Conservation (phyloP, 2,329 filamentous ascomycete species). For the Pseudocercospora crystallina region DNA sequence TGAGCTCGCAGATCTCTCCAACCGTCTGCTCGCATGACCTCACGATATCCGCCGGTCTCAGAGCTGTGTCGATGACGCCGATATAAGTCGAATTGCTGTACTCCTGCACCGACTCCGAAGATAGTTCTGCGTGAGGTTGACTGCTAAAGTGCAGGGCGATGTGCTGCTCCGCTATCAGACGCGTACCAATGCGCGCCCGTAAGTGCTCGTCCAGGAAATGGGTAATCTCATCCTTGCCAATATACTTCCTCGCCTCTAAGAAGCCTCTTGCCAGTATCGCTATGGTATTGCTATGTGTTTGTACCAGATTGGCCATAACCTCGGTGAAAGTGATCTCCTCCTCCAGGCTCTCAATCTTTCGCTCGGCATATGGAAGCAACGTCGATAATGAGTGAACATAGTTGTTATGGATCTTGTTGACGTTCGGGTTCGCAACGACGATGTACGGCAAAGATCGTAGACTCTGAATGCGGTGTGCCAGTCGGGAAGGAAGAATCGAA, state of each 20-base stretch:
- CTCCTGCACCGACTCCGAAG: constrained; percentile 37
- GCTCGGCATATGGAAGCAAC: constrained; percentile 77
- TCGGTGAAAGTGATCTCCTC: constrained; percentile 91
- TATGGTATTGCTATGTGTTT: constrained; percentile 92
- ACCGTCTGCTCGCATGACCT: constrained; percentile 86
- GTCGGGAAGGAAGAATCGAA: constrained; percentile 82
- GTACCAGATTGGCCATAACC: constrained; percentile 90
- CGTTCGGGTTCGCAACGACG: constrained; percentile 95
- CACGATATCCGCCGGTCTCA: constrained; percentile 78
- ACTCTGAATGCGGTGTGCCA: constrained; percentile 91
- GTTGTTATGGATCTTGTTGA: constrained; percentile 91
- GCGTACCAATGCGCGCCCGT: constrained; percentile 87
- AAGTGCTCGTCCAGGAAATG: constrained; percentile 91
- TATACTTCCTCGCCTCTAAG: constrained; percentile 88
- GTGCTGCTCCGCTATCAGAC: constrained; percentile 94
- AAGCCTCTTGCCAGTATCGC: constrained; percentile 89
- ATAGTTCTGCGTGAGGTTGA: constrained; percentile 66
- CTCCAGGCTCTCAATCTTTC: constrained; percentile 71
- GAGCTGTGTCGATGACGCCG: constrained; percentile 88
- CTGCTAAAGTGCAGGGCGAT: constrained; percentile 80
- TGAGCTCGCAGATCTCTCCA: constrained; percentile 92
- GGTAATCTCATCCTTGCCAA: constrained; percentile 78
- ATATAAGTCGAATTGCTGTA: constrained; percentile 64
- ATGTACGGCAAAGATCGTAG: constrained; percentile 94
- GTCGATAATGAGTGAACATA: constrained; percentile 92